phyloP scores from a whole-genome alignment of 495 filamentous ascomycete genomes.

The Elaphomyces granulatus region DNA sequence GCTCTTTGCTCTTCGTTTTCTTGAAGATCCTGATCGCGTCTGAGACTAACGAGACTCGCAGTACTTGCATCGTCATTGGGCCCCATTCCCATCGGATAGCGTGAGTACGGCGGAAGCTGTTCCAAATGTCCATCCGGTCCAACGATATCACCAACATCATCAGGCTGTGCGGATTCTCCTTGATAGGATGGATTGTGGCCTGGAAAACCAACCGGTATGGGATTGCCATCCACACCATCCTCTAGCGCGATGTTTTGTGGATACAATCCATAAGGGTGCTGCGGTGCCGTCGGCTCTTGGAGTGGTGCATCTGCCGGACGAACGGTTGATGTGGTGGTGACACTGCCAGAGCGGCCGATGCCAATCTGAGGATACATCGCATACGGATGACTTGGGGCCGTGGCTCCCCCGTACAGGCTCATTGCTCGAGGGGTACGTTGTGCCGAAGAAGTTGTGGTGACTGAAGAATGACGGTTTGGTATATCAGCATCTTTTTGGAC shows the following conservation, averaged over 20 bases:
- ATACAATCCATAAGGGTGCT: constrained; percentile 80
- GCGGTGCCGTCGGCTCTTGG: constrained; percentile 51
- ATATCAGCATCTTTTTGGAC: constrained; percentile 7
- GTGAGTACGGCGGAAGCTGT: constrained; percentile 77
- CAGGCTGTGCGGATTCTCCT: constrained; percentile 57
- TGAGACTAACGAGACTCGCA: constrained; percentile 4
- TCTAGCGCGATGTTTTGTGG: constrained; percentile 53
- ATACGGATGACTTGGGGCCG: constrained; percentile 42
- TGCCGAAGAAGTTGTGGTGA: constrained; percentile 9
- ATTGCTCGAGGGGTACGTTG: constrained; percentile 24
- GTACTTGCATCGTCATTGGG: constrained; percentile 1
- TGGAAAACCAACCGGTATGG: constrained; percentile 62
- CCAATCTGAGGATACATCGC: constrained; percentile 41
- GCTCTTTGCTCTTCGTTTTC: too few relatives aligned
- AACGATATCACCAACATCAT: constrained; percentile 69
- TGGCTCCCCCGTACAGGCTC: constrained; percentile 40
- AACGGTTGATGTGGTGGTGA: constrained; percentile 46
- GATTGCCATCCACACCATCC: constrained; percentile 27
- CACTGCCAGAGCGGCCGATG: constrained; percentile 46
- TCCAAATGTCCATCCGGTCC: constrained; percentile 87
- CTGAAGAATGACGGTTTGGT: constrained; percentile 11
- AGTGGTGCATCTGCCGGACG: constrained; percentile 44
- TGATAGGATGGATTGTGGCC: constrained; percentile 50
- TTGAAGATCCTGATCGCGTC: constrained; percentile 2
- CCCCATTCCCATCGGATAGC: constrained; percentile 49